Conservation (phyloP, 768 basidiomycete genomes). For the Mycena haematopus region DNA sequence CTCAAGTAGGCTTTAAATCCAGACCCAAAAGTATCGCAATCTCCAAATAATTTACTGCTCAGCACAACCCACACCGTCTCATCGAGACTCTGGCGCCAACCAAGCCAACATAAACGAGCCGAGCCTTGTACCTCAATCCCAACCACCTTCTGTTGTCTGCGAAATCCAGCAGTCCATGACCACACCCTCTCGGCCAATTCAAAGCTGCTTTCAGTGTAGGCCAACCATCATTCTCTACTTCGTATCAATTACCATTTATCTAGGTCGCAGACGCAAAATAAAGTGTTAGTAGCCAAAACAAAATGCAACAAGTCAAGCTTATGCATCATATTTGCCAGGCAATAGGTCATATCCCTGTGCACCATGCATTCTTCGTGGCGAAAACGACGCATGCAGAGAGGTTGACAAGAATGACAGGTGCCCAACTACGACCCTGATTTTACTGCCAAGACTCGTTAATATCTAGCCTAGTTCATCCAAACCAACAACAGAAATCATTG, state of each 20-base stretch:
- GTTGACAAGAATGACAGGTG: slow-evolving; percentile 34
- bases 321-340: slow-evolving; percentile 25
- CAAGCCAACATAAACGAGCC: neutral
- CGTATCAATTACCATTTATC: neutral
- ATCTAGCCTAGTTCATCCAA: slow-evolving; percentile 3
- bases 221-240: neutral
- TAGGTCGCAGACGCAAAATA: slow-evolving; percentile 39
- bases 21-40: too few species aligned
- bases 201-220: slow-evolving; percentile 39
- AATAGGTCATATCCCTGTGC: slow-evolving; percentile 38
- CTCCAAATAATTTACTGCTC: too few species aligned
- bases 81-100: too few species aligned
- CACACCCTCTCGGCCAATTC: slow-evolving; percentile 34
- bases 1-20: too few species aligned
- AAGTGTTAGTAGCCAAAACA: slow-evolving; percentile 30
- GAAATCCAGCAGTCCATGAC: slow-evolving; percentile 1
- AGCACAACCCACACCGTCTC: too few species aligned
- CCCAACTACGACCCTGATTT: neutral
- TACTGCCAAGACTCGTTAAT: neutral
- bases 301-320: neutral
- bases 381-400: slow-evolving; percentile 35
- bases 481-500: slow-evolving; percentile 31
- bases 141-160: neutral
- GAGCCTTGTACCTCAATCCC: neutral
- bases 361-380: slow-evolving; percentile 36